These are phyloP conservation scores for Kickxella alabastrina DNA, from an alignment of 192 early-diverging fungal species.

Conservation along the genomic window DNA sequence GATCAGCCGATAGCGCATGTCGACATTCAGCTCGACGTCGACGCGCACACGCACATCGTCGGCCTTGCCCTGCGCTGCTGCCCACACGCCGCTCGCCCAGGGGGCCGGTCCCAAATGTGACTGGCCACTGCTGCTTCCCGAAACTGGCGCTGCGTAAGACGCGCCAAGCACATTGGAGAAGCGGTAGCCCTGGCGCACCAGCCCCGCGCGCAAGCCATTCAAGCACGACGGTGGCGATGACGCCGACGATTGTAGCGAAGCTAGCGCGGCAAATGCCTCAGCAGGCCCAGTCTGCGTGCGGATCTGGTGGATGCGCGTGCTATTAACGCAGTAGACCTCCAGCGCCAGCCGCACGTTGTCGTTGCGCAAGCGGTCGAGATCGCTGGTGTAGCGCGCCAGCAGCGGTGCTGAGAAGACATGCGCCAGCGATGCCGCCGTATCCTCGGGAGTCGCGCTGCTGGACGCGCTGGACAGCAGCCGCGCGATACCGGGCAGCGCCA, in stretches of 20 bases:
- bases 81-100: conserved; percentile 6
- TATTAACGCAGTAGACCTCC: conserved; percentile 13
- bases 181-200: neutral
- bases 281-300: conserved; percentile 33
- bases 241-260: conserved; percentile 1
- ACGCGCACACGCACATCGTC: conserved; percentile 31
- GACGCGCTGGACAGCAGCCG: conserved; percentile 22
- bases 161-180: neutral
- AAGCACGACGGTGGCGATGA: too few species aligned
- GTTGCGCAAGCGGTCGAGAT: conserved; percentile 25
- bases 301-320: conserved; percentile 26
- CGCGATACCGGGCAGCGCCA: conserved; percentile 26
- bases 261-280: conserved; percentile 22
- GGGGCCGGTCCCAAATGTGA: neutral
- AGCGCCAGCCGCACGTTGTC: conserved; percentile 32
- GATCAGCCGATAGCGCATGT: conserved; percentile 33
- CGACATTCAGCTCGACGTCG: conserved; percentile 26
- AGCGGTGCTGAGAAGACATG: conserved; percentile 24
- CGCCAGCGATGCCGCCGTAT: conserved; percentile 12
- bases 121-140: neutral
- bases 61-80: neutral
- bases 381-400: conserved; percentile 23
- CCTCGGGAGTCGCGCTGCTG: conserved; percentile 1
- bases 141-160: neutral
- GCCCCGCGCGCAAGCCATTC: neutral